These are phyloP conservation scores for Pseudogymnoascus sp. DNA, from an alignment of 2,329 filamentous ascomycete genomes.

Conservation along the genomic window DNA sequence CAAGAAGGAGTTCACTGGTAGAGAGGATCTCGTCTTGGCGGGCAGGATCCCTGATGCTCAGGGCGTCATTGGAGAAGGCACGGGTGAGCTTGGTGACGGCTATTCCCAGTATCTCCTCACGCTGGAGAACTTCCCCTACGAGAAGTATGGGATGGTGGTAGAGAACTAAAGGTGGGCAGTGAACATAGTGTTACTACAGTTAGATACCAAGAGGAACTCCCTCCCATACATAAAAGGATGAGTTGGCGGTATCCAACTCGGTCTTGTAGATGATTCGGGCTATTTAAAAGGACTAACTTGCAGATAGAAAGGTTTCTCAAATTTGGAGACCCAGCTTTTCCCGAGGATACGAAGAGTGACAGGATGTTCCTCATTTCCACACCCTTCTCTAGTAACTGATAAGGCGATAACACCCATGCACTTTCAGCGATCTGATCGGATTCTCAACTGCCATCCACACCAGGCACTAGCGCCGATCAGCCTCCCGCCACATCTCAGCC, in stretches of 20 bases:
- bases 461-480: not conserved
- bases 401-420: constrained; percentile 2
- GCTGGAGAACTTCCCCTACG: constrained; percentile 49
- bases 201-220: not conserved
- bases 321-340: not conserved
- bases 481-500: constrained; percentile 5
- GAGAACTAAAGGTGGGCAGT: not conserved
- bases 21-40: constrained; percentile 75
- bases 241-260: not conserved
- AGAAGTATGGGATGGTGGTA: constrained; percentile 47
- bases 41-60: constrained; percentile 55
- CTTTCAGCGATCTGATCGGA: not conserved
- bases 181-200: not conserved
- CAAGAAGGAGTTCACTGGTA: constrained; percentile 64
- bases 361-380: not conserved
- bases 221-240: not conserved
- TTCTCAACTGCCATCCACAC: not conserved
- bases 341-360: not conserved
- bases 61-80: constrained; percentile 1
- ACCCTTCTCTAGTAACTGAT: not conserved
- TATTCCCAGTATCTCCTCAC: constrained; percentile 49
- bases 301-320: not conserved
- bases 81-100: constrained; percentile 49
- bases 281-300: not conserved
- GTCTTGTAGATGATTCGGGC: not conserved